phyloP scores from a whole-genome alignment of 139 green algal species.

The Parachlorella kessleri region DNA sequence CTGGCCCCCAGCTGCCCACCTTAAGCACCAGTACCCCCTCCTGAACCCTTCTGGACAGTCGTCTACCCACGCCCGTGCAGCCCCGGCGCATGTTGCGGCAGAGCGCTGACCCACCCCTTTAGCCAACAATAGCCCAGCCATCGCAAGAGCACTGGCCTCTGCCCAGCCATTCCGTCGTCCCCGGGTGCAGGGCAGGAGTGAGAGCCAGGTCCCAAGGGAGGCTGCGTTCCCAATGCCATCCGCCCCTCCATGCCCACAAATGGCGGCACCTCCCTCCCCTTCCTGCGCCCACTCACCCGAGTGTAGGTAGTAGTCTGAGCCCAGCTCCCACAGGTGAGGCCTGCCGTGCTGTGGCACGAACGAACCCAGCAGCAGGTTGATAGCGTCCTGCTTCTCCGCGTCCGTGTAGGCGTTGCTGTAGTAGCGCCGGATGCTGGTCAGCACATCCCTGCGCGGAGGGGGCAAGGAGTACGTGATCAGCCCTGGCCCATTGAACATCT shows the following conservation, averaged over 20 bases:
- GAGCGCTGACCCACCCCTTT: no score
- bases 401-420: slow-evolving; percentile 91
- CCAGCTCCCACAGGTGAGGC: slow-evolving; percentile 83
- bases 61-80: no score
- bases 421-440: slow-evolving; percentile 79
- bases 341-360: slow-evolving; percentile 48
- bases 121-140: not conserved
- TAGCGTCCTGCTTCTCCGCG: slow-evolving; percentile 93
- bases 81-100: no score
- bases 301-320: slow-evolving; percentile 84
- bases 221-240: not conserved
- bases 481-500: not conserved
- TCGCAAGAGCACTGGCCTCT: not conserved
- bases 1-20: no score
- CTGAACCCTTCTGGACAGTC: no score
- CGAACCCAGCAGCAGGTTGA: slow-evolving; percentile 94
- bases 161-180: not conserved
- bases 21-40: no score
- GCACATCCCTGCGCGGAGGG: slow-evolving; percentile 44
- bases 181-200: not conserved
- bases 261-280: not conserved
- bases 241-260: no score
- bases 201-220: not conserved
- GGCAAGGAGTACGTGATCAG: not conserved
- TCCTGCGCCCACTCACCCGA: not conserved